Evolutionary conservation across 2,329 filamentous ascomycete genomes (phyloP), one percentile per base, ranked within the genome.

Genomic region (Talaromyces amestolkiae): DNA sequence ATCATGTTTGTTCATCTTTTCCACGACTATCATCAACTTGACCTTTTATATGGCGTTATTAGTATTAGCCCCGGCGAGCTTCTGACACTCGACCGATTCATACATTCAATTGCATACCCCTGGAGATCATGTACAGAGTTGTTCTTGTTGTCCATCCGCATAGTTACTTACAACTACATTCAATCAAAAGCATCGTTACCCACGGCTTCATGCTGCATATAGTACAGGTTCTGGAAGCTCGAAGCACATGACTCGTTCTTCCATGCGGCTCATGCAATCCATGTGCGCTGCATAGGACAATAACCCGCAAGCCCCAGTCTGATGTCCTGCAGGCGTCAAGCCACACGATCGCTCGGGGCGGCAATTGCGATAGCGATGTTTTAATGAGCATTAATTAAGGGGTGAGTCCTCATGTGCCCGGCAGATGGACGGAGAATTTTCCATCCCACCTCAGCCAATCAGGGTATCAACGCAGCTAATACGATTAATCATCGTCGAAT

Each of bases 71-170:
- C 33, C 45, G 65, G 47, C 56, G 66, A 68, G 66, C 64, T 68
- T 64, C 66, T 64, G 64, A 62, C 61, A 63, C 66, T 68, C 66
- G 66, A 58, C 64, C 53, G 49, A 53, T 64, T 63, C 41, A 63
- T 60, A 62, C 41, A 51, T 61, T 47, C 45, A 58, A 61, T 49
- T 65, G 61, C 62, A 66, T 64, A 66, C 56, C 61, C 54, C 19
- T 13, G 43, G 58, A 61, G 39, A 65, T 56, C 58, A 56, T 54
- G 47, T 47, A 61, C 63, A 64, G 62, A 64, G 27, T 8, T 45
- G 15, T 43, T 33, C 24, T 10, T 33, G 24, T 13, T 43, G 4
- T 51, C 17, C 22, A 27, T 51, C 22, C 47, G 9, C 51, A 6
- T 54, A 35, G 31, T 54, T 7, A 35, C 19, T 54, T 19, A 15